phyloP scores from a whole-genome alignment of 2,329 filamentous ascomycete genomes.

The Lachnellula arida region DNA sequence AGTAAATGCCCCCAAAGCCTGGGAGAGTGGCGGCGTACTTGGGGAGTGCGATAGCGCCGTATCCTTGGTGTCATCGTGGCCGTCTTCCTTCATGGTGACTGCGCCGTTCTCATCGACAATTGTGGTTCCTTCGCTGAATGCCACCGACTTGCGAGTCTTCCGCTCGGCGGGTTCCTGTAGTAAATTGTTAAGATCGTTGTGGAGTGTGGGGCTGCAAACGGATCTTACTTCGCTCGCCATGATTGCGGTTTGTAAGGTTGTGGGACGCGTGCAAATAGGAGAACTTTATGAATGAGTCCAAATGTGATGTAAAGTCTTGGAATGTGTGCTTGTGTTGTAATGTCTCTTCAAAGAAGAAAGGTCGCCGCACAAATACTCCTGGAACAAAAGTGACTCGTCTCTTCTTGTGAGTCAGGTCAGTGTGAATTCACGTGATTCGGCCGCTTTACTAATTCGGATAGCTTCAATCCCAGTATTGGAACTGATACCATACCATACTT shows the following conservation, averaged over 20 bases:
- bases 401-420: no score
- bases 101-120: conserved; percentile 88
- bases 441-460: background rate
- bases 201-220: conserved; percentile 17
- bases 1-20: conserved; percentile 52
- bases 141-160: conserved; percentile 87
- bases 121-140: conserved; percentile 82
- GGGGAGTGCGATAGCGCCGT: conserved; percentile 76
- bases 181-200: conserved; percentile 17
- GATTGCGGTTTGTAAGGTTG: conserved; percentile 36
- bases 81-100: conserved; percentile 69
- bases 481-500: background rate
- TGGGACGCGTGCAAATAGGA: background rate
- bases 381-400: background rate
- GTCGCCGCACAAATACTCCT: conserved; percentile 7
- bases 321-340: conserved; percentile 2
- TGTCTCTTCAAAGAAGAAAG: background rate
- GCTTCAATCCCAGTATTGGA: background rate
- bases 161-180: conserved; percentile 41
- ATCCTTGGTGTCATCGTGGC: conserved; percentile 68
- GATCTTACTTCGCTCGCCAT: conserved; percentile 44
- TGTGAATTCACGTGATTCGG: no score
- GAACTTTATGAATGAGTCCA: background rate
- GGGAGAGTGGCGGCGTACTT: conserved; percentile 56
- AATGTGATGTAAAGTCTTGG: background rate